These are phyloP conservation scores for Albophoma yamanashiensis DNA, from an alignment of 2,329 filamentous ascomycete genomes.

Conservation along the genomic window DNA sequence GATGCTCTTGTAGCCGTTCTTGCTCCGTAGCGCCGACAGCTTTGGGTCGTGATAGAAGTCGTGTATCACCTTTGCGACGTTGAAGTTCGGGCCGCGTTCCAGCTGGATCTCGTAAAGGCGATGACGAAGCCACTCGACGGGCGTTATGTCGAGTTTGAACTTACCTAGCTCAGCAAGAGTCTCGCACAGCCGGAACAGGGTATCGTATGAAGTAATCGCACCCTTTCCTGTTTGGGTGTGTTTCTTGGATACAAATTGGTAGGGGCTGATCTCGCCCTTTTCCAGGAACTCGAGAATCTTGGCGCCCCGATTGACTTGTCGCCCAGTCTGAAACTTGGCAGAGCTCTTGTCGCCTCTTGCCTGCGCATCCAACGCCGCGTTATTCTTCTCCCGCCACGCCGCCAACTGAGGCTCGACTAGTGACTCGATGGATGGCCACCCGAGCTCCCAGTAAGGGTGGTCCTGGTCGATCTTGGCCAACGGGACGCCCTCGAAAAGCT, in stretches of 20 bases:
- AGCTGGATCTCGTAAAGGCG: conserved; percentile 39
- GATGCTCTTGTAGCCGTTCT: conserved; percentile 46
- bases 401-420: conserved; percentile 32
- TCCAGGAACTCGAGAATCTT: conserved; percentile 41
- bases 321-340: conserved; percentile 41
- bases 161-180: conserved; percentile 42
- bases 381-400: conserved; percentile 37
- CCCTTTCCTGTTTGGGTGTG: conserved; percentile 31
- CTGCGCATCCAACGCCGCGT: conserved; percentile 21
- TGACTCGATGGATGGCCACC: conserved; percentile 36
- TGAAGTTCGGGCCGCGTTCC: conserved; percentile 35
- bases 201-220: conserved; percentile 41
- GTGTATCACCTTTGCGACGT: conserved; percentile 37
- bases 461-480: conserved; percentile 36
- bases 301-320: conserved; percentile 45
- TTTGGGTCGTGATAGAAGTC: conserved; percentile 47
- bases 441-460: conserved; percentile 45
- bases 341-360: conserved; percentile 21
- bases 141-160: conserved; percentile 40
- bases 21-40: conserved; percentile 34
- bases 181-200: conserved; percentile 43
- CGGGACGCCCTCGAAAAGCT: conserved; percentile 42
- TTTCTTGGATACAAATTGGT: conserved; percentile 43
- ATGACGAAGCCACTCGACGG: conserved; percentile 46
- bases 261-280: conserved; percentile 41